Conservation (phyloP, 2,329 filamentous ascomycete genomes). For the Neonectria faginata region DNA sequence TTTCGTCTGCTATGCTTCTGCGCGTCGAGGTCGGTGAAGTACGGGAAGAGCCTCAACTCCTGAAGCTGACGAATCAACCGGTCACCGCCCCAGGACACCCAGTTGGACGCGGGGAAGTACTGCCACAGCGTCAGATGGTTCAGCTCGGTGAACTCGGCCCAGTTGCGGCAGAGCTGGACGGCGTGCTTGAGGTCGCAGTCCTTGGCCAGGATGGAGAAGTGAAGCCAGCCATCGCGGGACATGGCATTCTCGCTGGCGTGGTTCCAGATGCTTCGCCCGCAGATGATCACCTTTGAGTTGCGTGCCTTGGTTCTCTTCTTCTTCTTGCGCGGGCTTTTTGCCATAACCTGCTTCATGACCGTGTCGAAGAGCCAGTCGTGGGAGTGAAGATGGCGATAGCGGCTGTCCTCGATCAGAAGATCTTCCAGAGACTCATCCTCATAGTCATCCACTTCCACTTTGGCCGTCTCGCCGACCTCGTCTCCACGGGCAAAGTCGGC, state of each 20-base stretch:
- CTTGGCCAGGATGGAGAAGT: conserved; percentile 48
- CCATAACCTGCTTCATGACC: conserved; percentile 8
- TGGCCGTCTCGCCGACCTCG: conserved; percentile 29
- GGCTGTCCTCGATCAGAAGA: conserved; percentile 28
- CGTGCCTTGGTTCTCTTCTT: conserved; percentile 7
- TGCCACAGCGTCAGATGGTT: conserved; percentile 43
- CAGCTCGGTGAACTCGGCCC: conserved; percentile 46
- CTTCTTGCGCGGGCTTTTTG: not conserved
- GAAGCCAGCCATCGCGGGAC: conserved; percentile 48
- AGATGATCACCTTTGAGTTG: conserved; percentile 42
- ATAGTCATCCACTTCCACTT: conserved; percentile 25
- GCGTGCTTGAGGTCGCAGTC: conserved; percentile 46
- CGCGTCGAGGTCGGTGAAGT: conserved; percentile 44
- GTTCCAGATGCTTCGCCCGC: conserved; percentile 47
- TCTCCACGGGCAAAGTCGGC: conserved; percentile 46
- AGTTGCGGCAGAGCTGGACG: conserved; percentile 47
- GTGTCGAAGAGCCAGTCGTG: conserved; percentile 38
- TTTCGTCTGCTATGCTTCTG: conserved; percentile 30
- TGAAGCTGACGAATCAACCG: conserved; percentile 43
- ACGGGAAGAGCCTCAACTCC: conserved; percentile 45
- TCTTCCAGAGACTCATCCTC: conserved; percentile 39
- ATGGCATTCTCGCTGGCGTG: conserved; percentile 47
- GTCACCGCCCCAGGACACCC: conserved; percentile 40
- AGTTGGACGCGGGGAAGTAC: conserved; percentile 47
- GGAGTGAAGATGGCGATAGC: conserved; percentile 40